Evolutionary conservation across 2,329 filamentous ascomycete genomes (phyloP), one percentile per base, ranked within the genome.

Genomic region (Ophiostoma ulmi): DNA sequence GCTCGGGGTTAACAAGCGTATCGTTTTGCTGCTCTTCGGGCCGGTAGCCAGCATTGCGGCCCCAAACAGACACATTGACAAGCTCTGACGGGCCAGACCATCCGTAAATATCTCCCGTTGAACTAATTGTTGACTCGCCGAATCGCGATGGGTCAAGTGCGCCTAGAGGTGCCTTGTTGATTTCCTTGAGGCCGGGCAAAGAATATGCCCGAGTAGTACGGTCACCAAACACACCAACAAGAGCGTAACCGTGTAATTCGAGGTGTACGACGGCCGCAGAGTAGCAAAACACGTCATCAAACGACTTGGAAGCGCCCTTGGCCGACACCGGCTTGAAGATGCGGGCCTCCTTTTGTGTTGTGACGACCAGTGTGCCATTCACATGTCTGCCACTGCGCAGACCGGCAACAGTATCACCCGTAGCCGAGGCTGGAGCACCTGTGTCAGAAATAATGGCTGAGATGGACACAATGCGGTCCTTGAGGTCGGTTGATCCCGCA

Each of bases 291-390:
- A 83, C 87, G 74, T 92, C 89, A 76, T 97, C 93, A 80, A 95
- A 98, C 1, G 89, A 88, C 76, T 95, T 97, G 70, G 93, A 92
- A 0, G 94, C 94, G n/a, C 94, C 95, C 80, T 97, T 98, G 26
- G 89, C 85, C 0, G 87, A 87, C 2, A 93, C 89, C 0, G 95
- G 94, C 74, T 90, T 92, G 83, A 97, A 97, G 67, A 99, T 88
- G 70, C 94, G 88, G n/a, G 89, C 90, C 75, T 93, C 92, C 1
- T 90, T 92, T 78, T 86, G 83, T 0, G 86, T 87, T 0, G 86
- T 79, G 71, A 88, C 92, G 65, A 98, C 85, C 13, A 99, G 80
- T 1, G 91, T 88, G 17, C 95, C 95, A 74, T 95, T 89, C 1
- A 95, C 86, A 76, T 91, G 91, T 11, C 83, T 80, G 1, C 94